Evolutionary conservation across 176 grass and related monocot genomes (phyloP).

Genomic region (Sorghum bicolor): DNA sequence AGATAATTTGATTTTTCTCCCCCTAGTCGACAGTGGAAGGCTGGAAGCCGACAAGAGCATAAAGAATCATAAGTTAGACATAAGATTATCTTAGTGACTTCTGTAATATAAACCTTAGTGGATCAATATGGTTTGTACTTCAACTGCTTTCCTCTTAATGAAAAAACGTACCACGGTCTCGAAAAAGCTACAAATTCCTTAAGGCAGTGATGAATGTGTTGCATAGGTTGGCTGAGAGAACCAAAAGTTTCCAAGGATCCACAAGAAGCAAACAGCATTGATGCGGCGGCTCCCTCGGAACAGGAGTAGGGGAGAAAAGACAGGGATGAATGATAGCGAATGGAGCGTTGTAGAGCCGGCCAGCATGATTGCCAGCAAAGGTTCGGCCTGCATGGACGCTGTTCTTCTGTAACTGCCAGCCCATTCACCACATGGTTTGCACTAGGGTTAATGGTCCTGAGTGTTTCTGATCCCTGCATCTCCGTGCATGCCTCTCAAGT

Average conservation of each 20-base stretch:
- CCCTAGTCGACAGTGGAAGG: not conserved
- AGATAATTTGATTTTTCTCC: not conserved
- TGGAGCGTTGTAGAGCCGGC: not conserved
- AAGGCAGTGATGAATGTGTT: not conserved
- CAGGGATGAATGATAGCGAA: not conserved
- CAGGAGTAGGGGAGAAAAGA: conserved; percentile 11
- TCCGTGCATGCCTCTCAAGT: not conserved
- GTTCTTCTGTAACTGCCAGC: conserved; percentile 23
- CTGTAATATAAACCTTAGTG: not conserved
- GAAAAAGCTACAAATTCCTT: not conserved
- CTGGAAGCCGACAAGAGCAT: not conserved
- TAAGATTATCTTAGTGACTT: not conserved
- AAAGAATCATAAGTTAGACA: not conserved
- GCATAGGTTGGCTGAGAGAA: not conserved
- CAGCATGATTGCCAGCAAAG: conserved; percentile 12
- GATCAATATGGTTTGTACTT: not conserved
- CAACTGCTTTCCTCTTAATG: not conserved
- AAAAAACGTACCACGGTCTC: not conserved
- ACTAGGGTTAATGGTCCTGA: conserved; percentile 21
- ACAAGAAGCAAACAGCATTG: conserved; percentile 5
- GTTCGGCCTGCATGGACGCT: conserved; percentile 2
- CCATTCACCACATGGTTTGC: conserved; percentile 37
- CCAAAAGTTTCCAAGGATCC: not conserved
- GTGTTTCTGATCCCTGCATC: not conserved
- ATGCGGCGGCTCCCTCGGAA: conserved; percentile 12